These are phyloP conservation scores for Phylloporus arenicola DNA, from an alignment of 768 basidiomycete genomes.

Conservation along the genomic window DNA sequence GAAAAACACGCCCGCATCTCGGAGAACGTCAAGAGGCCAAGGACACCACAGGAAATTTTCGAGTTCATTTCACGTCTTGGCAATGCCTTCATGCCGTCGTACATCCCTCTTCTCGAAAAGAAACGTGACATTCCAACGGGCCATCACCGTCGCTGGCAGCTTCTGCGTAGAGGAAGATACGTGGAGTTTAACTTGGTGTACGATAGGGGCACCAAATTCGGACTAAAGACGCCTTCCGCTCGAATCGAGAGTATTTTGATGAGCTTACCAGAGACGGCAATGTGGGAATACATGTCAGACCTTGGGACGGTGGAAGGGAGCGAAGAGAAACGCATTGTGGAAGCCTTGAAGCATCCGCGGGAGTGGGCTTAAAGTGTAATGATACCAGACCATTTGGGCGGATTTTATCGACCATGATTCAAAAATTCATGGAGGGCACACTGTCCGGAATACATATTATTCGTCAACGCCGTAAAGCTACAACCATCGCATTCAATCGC, in stretches of 20 bases:
- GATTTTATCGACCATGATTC: background rate
- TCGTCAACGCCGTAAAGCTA: background rate
- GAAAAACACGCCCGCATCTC: constrained; percentile 60
- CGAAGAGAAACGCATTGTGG: constrained; percentile 60
- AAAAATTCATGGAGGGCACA: background rate
- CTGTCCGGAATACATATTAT: background rate
- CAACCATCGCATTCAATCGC: background rate
- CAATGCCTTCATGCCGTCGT: constrained; percentile 82
- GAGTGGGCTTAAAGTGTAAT: constrained; percentile 55
- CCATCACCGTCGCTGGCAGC: constrained; percentile 83
- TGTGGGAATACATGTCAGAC: constrained; percentile 87
- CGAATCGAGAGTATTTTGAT: constrained; percentile 87
- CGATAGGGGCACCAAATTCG: constrained; percentile 86
- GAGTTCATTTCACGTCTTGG: constrained; percentile 66
- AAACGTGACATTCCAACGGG: constrained; percentile 59
- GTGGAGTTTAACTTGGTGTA: constrained; percentile 92
- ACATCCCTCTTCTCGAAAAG: constrained; percentile 75
- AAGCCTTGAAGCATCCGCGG: constrained; percentile 54
- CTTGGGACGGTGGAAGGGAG: constrained; percentile 58
- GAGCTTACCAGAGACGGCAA: constrained; percentile 80
- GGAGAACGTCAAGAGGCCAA: constrained; percentile 43
- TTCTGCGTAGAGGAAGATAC: constrained; percentile 84
- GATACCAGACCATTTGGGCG: no score
- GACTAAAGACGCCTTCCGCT: constrained; percentile 77
- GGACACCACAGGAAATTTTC: constrained; percentile 67